Conservation (phyloP, 1,139 yeast genomes). For the Arxiozyma bovina region DNA sequence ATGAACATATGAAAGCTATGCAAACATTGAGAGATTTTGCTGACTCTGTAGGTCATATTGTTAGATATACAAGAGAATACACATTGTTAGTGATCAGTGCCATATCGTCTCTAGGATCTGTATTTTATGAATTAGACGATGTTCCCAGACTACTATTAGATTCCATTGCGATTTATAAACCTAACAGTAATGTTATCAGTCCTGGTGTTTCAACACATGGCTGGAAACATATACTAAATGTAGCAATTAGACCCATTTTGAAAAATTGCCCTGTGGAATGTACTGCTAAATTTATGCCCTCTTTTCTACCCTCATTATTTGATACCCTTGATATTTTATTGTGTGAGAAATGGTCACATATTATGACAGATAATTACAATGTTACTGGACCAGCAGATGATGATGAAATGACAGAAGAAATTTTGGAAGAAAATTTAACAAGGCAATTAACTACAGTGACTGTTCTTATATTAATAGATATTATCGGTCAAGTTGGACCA, state of each 20-base stretch:
- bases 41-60: conserved; percentile 94
- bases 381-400: conserved; percentile 41
- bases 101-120: conserved; percentile 80
- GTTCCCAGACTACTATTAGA: conserved; percentile 69
- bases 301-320: conserved; percentile 69
- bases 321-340: conserved; percentile 63
- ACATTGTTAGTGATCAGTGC: conserved; percentile 87
- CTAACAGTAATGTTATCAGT: conserved; percentile 67
- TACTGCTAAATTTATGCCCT: conserved; percentile 62
- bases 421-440: conserved; percentile 94
- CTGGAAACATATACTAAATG: conserved; percentile 93
- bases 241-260: conserved; percentile 77
- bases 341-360: conserved; percentile 66
- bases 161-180: conserved; percentile 36
- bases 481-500: conserved; percentile 58
- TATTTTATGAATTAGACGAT: conserved; percentile 78
- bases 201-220: conserved; percentile 85
- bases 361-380: conserved; percentile 61
- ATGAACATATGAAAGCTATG: conserved; percentile 90
- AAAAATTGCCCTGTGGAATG: conserved; percentile 76
- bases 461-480: conserved; percentile 80
- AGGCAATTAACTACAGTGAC: conserved; percentile 90
- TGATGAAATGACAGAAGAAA: conserved; percentile 86
- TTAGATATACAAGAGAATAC: conserved; percentile 91
- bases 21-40: conserved; percentile 92